Base-by-base conservation (phyloP, 352 stramenopile species). In the Globisporangium acanthophoron region DNA sequence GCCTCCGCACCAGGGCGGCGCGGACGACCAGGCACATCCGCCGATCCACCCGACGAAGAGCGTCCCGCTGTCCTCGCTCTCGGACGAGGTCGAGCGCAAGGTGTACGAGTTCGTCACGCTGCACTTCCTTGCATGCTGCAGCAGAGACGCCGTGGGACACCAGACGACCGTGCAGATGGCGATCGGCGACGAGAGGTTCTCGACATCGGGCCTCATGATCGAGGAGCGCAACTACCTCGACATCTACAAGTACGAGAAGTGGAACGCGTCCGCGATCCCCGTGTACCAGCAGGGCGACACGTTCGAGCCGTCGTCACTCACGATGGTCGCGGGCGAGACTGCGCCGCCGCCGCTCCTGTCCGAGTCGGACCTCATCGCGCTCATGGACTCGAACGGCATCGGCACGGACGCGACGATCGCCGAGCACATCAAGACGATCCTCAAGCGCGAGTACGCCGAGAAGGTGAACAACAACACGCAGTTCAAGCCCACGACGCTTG, bases 111-210 rank as follows among this genome's bases (percentile, higher is more conserved):
- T 99, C 29, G 85, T 99, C 13, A 71, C 90, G 40, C 93, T 97
- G 46, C 97, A 99, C 70, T 99, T 99, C 66, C 76, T 99, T 39
- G 98, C 97, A 15, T 99, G 96, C 55, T 99, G 97, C 78, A 98
- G 92, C 55, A 84, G 90, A 54, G 96, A 99, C 80, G 97, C 96
- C 8, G 76, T 77, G 45, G 92, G 92, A 6, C 83, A 87, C 43
- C 85, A 97, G 54, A 98, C 92, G 35, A 96, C 66, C 58, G 81
- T 96, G 3, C 84, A 85, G 27, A 92, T 98, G 66, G 78, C 73
- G 62, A 95, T 98, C n/a, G 49, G 70, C 2, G 62, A 67, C 37
- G 95, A 98, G 63, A 67, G 63, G 21, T 98, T 98, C 60, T 84
- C 70, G 2, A 86, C 90, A 0, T 88, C 74, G 11, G 94, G 94